phyloP scores from a whole-genome alignment of 2,329 filamentous ascomycete species.

The Sphaerostilbella broomeana region DNA sequence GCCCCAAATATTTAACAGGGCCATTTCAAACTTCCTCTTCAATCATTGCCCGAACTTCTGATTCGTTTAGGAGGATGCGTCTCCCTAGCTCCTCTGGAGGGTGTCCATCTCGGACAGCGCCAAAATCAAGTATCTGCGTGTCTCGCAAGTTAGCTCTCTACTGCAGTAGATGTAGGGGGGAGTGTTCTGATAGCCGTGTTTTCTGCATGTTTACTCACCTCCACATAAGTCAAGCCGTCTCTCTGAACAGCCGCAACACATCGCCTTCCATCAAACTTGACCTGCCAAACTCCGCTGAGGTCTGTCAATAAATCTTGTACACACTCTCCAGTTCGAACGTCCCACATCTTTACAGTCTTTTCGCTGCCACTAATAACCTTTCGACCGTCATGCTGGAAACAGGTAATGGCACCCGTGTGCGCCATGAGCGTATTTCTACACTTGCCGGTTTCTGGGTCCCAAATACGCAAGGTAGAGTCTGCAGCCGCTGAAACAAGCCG shows the following conservation, averaged over 20 bases:
- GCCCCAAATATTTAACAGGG: not conserved
- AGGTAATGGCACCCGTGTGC: conserved; percentile 95
- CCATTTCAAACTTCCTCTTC: conserved; percentile 34
- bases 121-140: conserved; percentile 87
- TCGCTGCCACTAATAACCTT: conserved; percentile 97
- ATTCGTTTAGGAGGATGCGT: conserved; percentile 61
- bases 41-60: conserved; percentile 45
- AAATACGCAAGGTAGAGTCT: conserved; percentile 90
- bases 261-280: conserved; percentile 90
- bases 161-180: too few species aligned
- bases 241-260: conserved; percentile 96
- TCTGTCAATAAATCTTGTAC: conserved; percentile 89
- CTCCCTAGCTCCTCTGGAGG: conserved; percentile 69
- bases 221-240: conserved; percentile 87
- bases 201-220: conserved; percentile 54
- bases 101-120: conserved; percentile 82
- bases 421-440: conserved; percentile 87
- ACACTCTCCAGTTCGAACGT: conserved; percentile 85
- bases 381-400: conserved; percentile 93
- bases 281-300: conserved; percentile 96
- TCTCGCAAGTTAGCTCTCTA: not conserved
- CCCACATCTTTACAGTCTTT: conserved; percentile 97
- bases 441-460: conserved; percentile 88
- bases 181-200: too few species aligned
- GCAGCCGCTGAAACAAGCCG: conserved; percentile 91